phyloP scores from a whole-genome alignment of 1,284 basidiomycete genomes.

The Fomitopsis palustris region DNA sequence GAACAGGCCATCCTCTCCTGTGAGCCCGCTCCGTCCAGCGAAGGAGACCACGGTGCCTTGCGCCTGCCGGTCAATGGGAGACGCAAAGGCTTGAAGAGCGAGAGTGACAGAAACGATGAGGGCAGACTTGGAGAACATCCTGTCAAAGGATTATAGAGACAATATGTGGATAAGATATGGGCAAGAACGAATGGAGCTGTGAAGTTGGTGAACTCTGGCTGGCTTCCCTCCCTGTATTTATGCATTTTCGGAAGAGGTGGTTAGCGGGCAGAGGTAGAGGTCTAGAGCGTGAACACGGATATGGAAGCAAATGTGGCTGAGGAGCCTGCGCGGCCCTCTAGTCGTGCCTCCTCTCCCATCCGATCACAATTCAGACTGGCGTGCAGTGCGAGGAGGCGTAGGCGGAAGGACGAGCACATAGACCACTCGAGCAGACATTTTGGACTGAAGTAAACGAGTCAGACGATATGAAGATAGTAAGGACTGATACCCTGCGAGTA shows the following conservation, averaged over 20 bases:
- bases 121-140: constrained; percentile 22
- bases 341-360: not conserved
- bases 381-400: not conserved
- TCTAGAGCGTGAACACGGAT: not conserved
- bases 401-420: too few relatives aligned
- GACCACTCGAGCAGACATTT: too few relatives aligned
- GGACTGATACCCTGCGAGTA: too few relatives aligned
- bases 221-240: not conserved
- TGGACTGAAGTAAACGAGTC: too few relatives aligned
- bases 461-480: too few relatives aligned
- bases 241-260: not conserved
- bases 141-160: not conserved
- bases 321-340: not conserved
- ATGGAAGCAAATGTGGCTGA: not conserved
- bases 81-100: constrained; percentile 15
- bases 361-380: not conserved
- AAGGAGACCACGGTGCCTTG: constrained; percentile 16
- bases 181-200: not conserved
- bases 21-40: constrained; percentile 17
- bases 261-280: not conserved
- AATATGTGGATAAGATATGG: not conserved
- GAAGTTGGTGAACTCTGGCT: not conserved
- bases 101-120: constrained; percentile 18
- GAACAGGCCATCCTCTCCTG: constrained; percentile 20
- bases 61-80: constrained; percentile 12